Evolutionary conservation across 2,329 filamentous ascomycete genomes (phyloP).

Genomic region (Trichophyton schoenleinii): DNA sequence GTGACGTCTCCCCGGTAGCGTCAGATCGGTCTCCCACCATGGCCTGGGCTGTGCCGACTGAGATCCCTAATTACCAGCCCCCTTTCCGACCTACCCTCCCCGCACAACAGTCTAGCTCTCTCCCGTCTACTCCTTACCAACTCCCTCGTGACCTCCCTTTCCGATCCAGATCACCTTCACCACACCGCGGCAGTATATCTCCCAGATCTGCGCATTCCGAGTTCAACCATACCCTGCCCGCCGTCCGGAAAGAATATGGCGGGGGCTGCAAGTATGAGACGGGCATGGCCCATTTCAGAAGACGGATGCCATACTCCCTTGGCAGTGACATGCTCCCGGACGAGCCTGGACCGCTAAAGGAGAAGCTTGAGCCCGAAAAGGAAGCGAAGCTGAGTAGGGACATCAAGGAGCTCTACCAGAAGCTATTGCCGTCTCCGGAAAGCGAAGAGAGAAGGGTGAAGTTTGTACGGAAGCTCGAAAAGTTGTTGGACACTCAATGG

Average conservation of each 20-base stretch:
- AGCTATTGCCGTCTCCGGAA: conserved; percentile 66
- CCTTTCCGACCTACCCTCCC: conserved; percentile 39
- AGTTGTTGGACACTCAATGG: conserved; percentile 80
- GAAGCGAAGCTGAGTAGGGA: conserved; percentile 65
- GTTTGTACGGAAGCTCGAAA: conserved; percentile 78
- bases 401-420: conserved; percentile 73
- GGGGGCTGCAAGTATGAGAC: conserved; percentile 80
- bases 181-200: conserved; percentile 64
- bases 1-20: conserved; percentile 33
- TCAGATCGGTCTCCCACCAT: conserved; percentile 28
- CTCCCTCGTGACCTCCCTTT: conserved; percentile 71
- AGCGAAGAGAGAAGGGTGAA: conserved; percentile 63
- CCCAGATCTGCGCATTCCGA: conserved; percentile 86
- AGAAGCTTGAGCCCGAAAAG: conserved; percentile 56
- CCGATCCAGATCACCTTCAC: conserved; percentile 63
- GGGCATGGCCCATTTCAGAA: conserved; percentile 62
- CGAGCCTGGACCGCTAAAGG: conserved; percentile 56
- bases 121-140: conserved; percentile 87
- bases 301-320: conserved; percentile 83
- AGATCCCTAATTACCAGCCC: conserved; percentile 21
- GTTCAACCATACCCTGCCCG: conserved; percentile 61
- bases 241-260: conserved; percentile 52
- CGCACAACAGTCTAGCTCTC: conserved; percentile 68
- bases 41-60: conserved; percentile 28
- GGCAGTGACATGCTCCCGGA: conserved; percentile 68